These are phyloP conservation scores for Musa acuminata DNA, from an alignment of 176 grass and related monocot species.

Conservation along the genomic window DNA sequence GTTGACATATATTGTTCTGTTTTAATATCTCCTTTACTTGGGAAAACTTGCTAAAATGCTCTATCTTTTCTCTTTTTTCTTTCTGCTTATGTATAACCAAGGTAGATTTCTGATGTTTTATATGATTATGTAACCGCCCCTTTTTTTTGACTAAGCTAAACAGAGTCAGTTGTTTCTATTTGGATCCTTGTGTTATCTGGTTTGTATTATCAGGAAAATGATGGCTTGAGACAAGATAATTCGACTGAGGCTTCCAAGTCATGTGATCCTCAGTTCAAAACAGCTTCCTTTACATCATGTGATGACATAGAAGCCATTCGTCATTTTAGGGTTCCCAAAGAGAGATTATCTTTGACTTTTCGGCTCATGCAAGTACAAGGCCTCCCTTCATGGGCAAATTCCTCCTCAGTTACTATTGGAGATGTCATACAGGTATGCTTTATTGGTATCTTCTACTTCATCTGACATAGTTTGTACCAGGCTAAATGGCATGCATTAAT, in stretches of 20 bases:
- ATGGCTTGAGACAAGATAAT: neutral
- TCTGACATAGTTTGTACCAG: neutral
- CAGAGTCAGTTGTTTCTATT: neutral
- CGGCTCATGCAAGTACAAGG: constrained; percentile 72
- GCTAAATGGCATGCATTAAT: neutral
- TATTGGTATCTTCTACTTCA: neutral
- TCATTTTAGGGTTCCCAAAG: constrained; percentile 31
- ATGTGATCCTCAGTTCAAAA: constrained; percentile 7
- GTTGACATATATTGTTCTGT: too few relatives aligned
- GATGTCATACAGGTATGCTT: constrained; percentile 69
- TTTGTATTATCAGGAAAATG: neutral
- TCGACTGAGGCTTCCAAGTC: neutral
- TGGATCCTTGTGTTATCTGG: too few relatives aligned
- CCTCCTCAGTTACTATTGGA: constrained; percentile 54
- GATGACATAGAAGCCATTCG: constrained; percentile 23
- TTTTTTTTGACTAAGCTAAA: neutral
- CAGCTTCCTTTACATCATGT: constrained; percentile 26
- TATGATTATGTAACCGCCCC: too few relatives aligned
- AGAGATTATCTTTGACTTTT: constrained; percentile 41
- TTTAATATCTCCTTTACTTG: too few relatives aligned
- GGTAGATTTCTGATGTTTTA: too few relatives aligned
- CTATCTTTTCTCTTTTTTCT: neutral
- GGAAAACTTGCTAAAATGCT: too few relatives aligned
- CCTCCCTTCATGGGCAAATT: constrained; percentile 71
- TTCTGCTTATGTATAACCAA: neutral